A percentile compares a stretch with the other conserved stretches of the same genome.
These are phyloP conservation scores for Bruguiera gymnorhiza DNA, from an alignment of 345 rosid species.

Conservation along the genomic window DNA sequence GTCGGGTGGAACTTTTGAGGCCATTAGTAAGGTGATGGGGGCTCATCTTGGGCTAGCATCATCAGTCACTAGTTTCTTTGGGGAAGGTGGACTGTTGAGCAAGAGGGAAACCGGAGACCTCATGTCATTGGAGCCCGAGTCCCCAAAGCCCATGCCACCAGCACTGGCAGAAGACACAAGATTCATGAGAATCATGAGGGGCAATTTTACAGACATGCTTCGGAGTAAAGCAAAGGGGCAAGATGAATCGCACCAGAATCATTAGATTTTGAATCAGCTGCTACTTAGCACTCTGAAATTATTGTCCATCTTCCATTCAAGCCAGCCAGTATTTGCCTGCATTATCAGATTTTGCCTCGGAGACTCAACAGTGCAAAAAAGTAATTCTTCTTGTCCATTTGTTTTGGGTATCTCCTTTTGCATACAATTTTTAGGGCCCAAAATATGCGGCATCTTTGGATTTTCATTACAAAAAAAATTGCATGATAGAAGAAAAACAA, in stretches of 20 bases:
- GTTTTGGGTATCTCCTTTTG: no score
- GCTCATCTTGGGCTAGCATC: slow-evolving; percentile 90
- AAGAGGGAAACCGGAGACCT: slow-evolving; percentile 57
- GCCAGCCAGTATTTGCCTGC: no score
- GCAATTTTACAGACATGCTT: slow-evolving; percentile 84
- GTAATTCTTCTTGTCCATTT: no score
- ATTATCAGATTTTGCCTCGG: no score
- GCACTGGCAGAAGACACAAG: slow-evolving; percentile 69
- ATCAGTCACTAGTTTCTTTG: slow-evolving; percentile 82
- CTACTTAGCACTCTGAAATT: neutral
- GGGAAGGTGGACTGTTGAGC: slow-evolving; percentile 76
- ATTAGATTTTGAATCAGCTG: slow-evolving; percentile 6
- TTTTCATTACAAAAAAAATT: no score
- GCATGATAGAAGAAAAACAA: no score
- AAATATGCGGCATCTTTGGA: no score
- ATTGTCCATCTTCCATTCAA: neutral
- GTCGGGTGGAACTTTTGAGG: slow-evolving; percentile 77
- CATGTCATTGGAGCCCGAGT: slow-evolving; percentile 37
- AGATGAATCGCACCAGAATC: slow-evolving; percentile 49
- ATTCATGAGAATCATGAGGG: slow-evolving; percentile 90
- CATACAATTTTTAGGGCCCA: no score
- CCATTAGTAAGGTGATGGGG: slow-evolving; percentile 89
- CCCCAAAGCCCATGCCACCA: slow-evolving; percentile 41
- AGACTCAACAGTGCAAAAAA: no score
- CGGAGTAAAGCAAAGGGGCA: slow-evolving; percentile 59